Percentiles rank a stretch among this genome's conserved stretches.
Conservation (phyloP, 2,329 filamentous ascomycete species). For the Parasarocladium wereldwijsianum region DNA sequence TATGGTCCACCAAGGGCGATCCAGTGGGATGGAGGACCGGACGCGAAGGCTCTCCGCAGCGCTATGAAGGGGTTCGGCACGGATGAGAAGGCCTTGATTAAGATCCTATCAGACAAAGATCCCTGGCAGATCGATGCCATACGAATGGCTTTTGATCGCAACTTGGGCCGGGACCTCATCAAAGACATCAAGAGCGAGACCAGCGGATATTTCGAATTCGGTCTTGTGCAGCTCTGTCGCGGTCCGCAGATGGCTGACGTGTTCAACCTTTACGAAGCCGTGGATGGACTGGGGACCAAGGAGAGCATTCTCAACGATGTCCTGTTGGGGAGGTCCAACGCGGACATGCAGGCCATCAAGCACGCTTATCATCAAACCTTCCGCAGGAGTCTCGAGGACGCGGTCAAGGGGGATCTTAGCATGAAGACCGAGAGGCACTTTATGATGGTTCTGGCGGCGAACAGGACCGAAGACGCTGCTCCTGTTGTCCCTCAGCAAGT, state of each 20-base stretch:
- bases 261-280: conserved; percentile 52
- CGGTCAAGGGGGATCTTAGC: conserved; percentile 66
- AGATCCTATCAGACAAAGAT: conserved; percentile 55
- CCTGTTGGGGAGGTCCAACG: conserved; percentile 68
- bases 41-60: conserved; percentile 57
- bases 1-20: conserved; percentile 61
- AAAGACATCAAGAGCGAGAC: conserved; percentile 69
- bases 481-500: conserved; percentile 60
- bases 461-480: conserved; percentile 61
- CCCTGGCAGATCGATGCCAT: conserved; percentile 62
- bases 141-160: conserved; percentile 48
- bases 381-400: conserved; percentile 50
- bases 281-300: conserved; percentile 73
- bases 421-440: conserved; percentile 80
- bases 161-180: conserved; percentile 53
- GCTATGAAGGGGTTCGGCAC: conserved; percentile 95
- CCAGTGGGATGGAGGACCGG: conserved; percentile 49
- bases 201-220: conserved; percentile 57
- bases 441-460: conserved; percentile 61
- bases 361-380: conserved; percentile 56
- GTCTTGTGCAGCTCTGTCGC: conserved; percentile 57
- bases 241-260: conserved; percentile 72
- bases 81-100: conserved; percentile 65
- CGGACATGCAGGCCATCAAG: conserved; percentile 81
- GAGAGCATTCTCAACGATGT: conserved; percentile 78